These are phyloP conservation scores for Mastigamoeba balamuthi DNA, from an alignment of 78 protist species.

Conservation along the genomic window DNA sequence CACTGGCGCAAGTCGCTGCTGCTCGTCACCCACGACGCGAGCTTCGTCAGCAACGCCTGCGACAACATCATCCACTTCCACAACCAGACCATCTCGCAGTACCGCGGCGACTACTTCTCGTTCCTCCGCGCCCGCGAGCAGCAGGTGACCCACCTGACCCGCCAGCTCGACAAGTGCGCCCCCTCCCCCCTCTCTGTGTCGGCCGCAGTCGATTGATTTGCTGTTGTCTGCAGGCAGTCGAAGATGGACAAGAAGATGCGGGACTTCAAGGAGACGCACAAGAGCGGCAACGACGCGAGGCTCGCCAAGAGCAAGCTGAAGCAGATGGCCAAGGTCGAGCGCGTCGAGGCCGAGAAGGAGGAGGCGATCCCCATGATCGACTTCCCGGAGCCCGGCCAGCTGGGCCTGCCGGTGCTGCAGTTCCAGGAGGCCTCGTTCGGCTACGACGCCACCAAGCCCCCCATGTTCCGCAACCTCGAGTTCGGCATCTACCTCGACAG, in stretches of 20 bases:
- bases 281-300: too few relatives aligned
- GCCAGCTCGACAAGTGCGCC: conserved; percentile 9
- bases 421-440: conserved; percentile 56
- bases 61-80: conserved; percentile 64
- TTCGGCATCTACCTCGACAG: conserved; percentile 56
- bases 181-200: too few relatives aligned
- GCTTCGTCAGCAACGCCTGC: conserved; percentile 62
- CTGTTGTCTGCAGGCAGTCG: neutral
- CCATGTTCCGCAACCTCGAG: conserved; percentile 59
- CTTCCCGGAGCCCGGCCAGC: conserved; percentile 45
- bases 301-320: conserved; percentile 14
- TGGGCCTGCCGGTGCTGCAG: conserved; percentile 20
- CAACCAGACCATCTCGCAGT: conserved; percentile 42
- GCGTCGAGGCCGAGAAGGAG: conserved; percentile 11
- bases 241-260: conserved; percentile 18
- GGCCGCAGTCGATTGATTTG: too few relatives aligned
- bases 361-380: conserved; percentile 15
- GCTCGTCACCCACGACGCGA: conserved; percentile 83
- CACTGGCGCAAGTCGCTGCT: conserved; percentile 59
- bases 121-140: neutral
- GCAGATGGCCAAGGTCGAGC: conserved; percentile 28
- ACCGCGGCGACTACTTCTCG: conserved; percentile 49
- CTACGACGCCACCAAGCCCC: conserved; percentile 19
- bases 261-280: too few relatives aligned
- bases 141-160: neutral